These are phyloP conservation scores for Vigna nakashimae DNA, from an alignment of 306 rosid species.

Conservation along the genomic window DNA sequence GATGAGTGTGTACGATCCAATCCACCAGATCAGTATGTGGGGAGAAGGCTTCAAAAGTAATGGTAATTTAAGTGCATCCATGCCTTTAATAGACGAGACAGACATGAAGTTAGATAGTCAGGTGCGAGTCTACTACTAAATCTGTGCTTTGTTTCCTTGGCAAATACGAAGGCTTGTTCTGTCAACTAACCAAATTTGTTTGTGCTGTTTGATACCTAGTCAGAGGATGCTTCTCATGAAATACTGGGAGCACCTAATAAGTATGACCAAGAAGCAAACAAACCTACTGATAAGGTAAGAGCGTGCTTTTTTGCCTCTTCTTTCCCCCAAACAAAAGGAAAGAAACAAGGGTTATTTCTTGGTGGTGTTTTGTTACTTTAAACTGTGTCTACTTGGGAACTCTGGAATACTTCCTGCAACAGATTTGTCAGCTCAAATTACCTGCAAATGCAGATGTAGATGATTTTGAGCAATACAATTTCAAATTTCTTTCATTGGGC, in stretches of 20 bases:
- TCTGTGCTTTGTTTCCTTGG: constrained; percentile 27
- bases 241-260: constrained; percentile 51
- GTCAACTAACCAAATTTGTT: constrained; percentile 35
- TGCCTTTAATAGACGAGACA: constrained; percentile 63
- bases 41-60: constrained; percentile 74
- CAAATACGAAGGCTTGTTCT: constrained; percentile 20
- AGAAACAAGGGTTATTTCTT: constrained; percentile 22
- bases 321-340: neutral
- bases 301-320: neutral
- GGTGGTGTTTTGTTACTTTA: constrained; percentile 3
- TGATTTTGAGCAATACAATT: neutral
- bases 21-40: constrained; percentile 92
- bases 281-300: constrained; percentile 55
- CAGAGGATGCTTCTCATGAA: constrained; percentile 60
- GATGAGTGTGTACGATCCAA: constrained; percentile 86
- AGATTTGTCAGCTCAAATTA: neutral
- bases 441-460: neutral
- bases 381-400: neutral
- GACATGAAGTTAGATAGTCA: constrained; percentile 72
- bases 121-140: constrained; percentile 55
- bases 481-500: neutral
- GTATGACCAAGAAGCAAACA: constrained; percentile 59
- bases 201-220: constrained; percentile 44
- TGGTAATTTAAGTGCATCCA: constrained; percentile 61
- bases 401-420: constrained; percentile 21